Percentiles rank a stretch among this genome's conserved stretches.
Conservation (phyloP, 2,329 filamentous ascomycete genomes). For the Colletotrichum acutatum region DNA sequence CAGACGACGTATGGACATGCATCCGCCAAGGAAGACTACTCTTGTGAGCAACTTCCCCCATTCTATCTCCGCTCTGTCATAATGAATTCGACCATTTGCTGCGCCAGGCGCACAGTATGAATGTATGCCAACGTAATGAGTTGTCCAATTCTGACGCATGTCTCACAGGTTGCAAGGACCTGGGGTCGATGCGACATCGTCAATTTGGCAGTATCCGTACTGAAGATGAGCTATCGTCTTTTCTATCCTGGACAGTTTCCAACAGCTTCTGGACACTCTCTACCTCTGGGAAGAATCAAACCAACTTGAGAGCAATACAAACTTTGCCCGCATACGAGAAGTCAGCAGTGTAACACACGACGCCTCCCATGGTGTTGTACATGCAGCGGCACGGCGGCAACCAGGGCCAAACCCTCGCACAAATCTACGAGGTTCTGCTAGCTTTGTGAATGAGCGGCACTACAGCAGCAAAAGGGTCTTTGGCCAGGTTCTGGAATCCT, state of each 20-base stretch:
- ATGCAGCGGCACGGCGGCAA: neutral
- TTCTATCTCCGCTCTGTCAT: conserved; percentile 25
- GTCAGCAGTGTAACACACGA: neutral
- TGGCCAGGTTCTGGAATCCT: neutral
- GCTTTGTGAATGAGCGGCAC: neutral
- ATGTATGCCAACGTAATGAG: conserved; percentile 34
- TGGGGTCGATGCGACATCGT: conserved; percentile 29
- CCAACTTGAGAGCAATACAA: neutral
- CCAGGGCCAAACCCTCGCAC: conserved; percentile 31
- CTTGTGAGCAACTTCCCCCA: conserved; percentile 28
- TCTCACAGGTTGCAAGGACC: conserved; percentile 35
- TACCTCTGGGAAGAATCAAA: neutral
- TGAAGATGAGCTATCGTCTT: conserved; percentile 31
- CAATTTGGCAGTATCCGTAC: conserved; percentile 15
- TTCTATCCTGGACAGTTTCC: neutral
- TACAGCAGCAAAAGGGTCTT: neutral
- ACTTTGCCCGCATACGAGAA: neutral
- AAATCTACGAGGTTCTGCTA: conserved; percentile 1
- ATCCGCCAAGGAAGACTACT: conserved; percentile 24
- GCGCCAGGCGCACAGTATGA: conserved; percentile 28
- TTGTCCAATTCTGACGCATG: conserved; percentile 37
- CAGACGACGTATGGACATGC: conserved; percentile 7
- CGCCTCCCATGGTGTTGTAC: neutral
- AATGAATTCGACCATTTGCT: conserved; percentile 17
- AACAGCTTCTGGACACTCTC: neutral